phyloP scores from a whole-genome alignment of 129 eudicot genomes.

The Calendula officinalis region DNA sequence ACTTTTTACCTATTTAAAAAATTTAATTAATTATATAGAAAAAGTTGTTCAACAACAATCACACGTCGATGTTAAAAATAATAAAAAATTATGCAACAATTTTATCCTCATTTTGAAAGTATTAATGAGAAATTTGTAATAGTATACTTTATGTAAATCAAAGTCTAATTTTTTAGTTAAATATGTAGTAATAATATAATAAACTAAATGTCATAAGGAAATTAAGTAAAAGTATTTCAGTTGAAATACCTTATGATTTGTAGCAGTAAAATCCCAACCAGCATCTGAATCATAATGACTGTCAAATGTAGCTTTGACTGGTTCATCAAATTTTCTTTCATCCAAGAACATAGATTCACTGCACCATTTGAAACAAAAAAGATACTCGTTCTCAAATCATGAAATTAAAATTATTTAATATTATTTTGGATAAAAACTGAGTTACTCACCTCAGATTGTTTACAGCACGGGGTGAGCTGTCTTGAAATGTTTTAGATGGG shows the following conservation, averaged over 20 bases:
- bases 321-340: constrained; percentile 57
- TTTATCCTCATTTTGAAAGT: too few species aligned
- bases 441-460: constrained; percentile 44
- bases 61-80: too few species aligned
- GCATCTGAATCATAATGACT: constrained; percentile 62
- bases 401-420: background rate
- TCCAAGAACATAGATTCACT: constrained; percentile 60
- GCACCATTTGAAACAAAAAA: constrained; percentile 28
- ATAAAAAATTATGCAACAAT: too few species aligned
- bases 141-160: too few species aligned
- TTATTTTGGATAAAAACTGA: background rate
- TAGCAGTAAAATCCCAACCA: constrained; percentile 52
- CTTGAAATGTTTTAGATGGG: constrained; percentile 45
- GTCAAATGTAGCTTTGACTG: constrained; percentile 69
- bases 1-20: too few species aligned
- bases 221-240: constrained; percentile 29
- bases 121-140: too few species aligned
- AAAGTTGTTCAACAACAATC: too few species aligned
- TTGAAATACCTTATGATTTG: constrained; percentile 41
- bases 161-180: too few species aligned
- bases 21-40: too few species aligned
- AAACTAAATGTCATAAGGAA: too few species aligned
- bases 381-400: background rate
- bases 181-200: too few species aligned
- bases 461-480: constrained; percentile 61